Evolutionary conservation across 2,329 filamentous ascomycete species (phyloP), one percentile per base, ranked within the genome.

Genomic region (Xylariomycetidae sp.): DNA sequence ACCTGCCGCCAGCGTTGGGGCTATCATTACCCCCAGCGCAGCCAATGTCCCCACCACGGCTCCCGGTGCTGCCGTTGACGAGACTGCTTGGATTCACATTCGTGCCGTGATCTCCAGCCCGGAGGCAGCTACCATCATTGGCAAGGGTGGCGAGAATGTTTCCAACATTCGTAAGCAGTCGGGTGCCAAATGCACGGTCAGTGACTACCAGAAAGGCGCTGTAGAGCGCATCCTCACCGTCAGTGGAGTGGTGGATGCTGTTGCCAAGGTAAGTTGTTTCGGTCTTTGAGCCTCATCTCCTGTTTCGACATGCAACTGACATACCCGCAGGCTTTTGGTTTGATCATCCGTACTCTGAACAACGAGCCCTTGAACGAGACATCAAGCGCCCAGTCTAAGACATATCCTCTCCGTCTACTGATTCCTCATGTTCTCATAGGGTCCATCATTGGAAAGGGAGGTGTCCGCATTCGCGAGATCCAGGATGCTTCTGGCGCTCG

Each of bases 191-290:
- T 98, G 92, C 70, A 98, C 92, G 29, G 92, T 98, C 50, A 95
- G 89, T 67, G 92, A 98, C 64, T 98, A 96, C 56, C 85, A 93
- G 50, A 87, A 94, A 56, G 92, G 92, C 47, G 92, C 92, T 35
- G 89, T 96, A 20, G 92, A 98, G 70, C 86, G 92, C 58, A 95
- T 98, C 54, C 72, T 98, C 54, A 98, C 92, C 19, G 92, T 98
- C 41, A 96, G 90, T 62, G 92, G 92, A 43, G 82, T 87, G 47
- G 90, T 96, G 48, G 92, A 98, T 66, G 90, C 90, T 49, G 89
- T 89, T 46, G 92, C 92, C 49, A 98, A 98, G 79, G 87, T 90
- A 70, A 51, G 70, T 61, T 38, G 37, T 12, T 15, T 24, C 26
- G 29, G 29, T 20, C 39, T 19, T 34, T 31, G 26, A 39, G 29